Conservation (phyloP, 1,284 basidiomycete species). For the Rhodotorula sp. region DNA sequence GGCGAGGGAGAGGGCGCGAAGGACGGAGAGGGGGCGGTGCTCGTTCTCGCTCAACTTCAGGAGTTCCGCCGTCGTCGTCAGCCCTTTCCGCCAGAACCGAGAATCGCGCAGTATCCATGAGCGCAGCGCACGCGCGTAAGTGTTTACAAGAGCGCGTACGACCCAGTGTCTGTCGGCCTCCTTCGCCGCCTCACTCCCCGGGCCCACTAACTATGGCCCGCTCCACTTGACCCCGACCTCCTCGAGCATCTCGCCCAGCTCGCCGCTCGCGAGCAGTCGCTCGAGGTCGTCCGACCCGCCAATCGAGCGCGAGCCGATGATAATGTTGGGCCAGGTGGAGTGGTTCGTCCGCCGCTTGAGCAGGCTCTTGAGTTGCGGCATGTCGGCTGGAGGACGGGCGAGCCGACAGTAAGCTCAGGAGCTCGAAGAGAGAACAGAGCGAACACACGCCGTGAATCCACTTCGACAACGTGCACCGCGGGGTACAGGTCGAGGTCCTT, state of each 20-base stretch:
- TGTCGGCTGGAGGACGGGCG: slow-evolving; percentile 59
- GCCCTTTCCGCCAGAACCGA: background rate
- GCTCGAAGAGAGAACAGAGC: background rate
- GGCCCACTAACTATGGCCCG: background rate
- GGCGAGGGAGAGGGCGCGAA: background rate
- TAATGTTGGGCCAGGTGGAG: slow-evolving; percentile 72
- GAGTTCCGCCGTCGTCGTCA: no score
- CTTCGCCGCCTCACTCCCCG: background rate
- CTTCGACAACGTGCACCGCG: slow-evolving; percentile 63
- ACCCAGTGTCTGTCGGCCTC: background rate
- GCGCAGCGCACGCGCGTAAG: background rate
- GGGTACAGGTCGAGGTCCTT: slow-evolving; percentile 10
- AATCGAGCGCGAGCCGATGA: slow-evolving; percentile 66
- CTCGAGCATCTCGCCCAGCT: slow-evolving; percentile 50
- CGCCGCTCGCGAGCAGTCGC: slow-evolving; percentile 57
- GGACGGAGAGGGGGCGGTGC: background rate
- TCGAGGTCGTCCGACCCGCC: slow-evolving; percentile 71
- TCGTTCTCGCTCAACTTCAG: background rate
- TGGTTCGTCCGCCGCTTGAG: slow-evolving; percentile 67
- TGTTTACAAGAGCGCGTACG: background rate
- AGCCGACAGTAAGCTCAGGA: no score
- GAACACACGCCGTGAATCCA: slow-evolving; percentile 66
- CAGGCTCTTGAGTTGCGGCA: slow-evolving; percentile 64
- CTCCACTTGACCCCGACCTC: slow-evolving; percentile 17
- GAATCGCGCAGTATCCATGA: background rate